Base-by-base conservation (phyloP, 345 rosid genomes). In the Jatropha curcas region DNA sequence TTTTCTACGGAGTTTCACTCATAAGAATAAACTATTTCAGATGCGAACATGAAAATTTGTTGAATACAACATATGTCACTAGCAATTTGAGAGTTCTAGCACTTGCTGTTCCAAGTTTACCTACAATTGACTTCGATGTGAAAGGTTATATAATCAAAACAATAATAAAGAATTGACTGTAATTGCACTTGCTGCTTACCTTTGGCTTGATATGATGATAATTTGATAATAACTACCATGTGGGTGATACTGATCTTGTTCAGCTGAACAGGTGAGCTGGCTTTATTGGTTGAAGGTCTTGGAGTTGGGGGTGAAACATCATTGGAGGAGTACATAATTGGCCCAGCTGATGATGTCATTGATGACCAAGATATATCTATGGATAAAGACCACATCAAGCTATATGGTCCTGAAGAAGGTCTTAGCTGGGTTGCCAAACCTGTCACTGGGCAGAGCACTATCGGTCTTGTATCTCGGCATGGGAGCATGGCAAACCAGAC, bases 201-300 rank as follows among this genome's bases (percentile, higher is more conserved):
- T 60, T 58, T 60, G 33, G 27, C 31, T 34, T 65, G 48, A 55
- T 27, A 52, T 39, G 39, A 43, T 19, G 20, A 30, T 41, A 48
- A 28, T 39, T 35, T 52, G 35, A 52, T 67, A 48, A 63, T 48
- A 39, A 31, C 7, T 55, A 19, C 51, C 62, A 19, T 62, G 9
- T 60, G 59, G 56, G 48, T 65, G 39, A 35, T 59, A 56, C 46
- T 70, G 70, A 79, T 73, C 48, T 63, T 78, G 69, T 66, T 75
- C 6, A 52, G 61, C 46, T 82, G 60, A 66, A 84, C 96, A 95
- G 99, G 99, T 86, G 99, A 95, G 88, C 86, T 92, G 98, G 97
- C 98, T 77, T 86, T 95, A 80, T 83, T 93, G 82, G 94, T 89
- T 27, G 99, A 95, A 84, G 99, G 99, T 46, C 92, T 95, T 69